A percentile compares a stretch with the other conserved stretches of the same genome.
These are phyloP conservation scores for Biancaea sappan DNA, from an alignment of 306 rosid species.

Conservation along the genomic window DNA sequence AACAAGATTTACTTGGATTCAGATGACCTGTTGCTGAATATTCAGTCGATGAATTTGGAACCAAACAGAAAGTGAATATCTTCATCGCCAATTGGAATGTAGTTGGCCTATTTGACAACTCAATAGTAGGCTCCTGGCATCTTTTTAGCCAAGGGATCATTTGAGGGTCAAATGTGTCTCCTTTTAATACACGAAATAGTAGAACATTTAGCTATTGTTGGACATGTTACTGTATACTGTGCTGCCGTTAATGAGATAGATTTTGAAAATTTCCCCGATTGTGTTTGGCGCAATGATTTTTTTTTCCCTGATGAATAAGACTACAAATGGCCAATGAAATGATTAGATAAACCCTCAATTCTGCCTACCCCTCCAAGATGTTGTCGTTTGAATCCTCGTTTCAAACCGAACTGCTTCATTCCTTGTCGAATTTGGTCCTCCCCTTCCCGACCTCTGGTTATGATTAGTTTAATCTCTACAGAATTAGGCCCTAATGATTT, in stretches of 20 bases:
- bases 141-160: background rate
- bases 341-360: background rate
- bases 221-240: background rate
- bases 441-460: no score
- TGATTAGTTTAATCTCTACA: background rate
- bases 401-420: background rate
- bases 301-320: background rate
- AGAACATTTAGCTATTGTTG: background rate
- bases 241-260: constrained; percentile 2
- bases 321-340: background rate
- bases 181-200: background rate
- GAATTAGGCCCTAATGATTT: no score
- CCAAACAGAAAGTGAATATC: constrained; percentile 38
- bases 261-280: background rate
- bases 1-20: constrained; percentile 73
- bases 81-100: background rate
- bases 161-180: background rate
- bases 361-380: background rate
- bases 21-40: constrained; percentile 76
- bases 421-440: background rate
- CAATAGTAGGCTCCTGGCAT: background rate
- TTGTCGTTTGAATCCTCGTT: background rate
- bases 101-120: constrained; percentile 14
- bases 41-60: constrained; percentile 66
- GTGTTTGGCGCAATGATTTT: background rate